Base-by-base conservation (phyloP, 2,329 filamentous ascomycete species). In the Colletotrichum somersetense region DNA sequence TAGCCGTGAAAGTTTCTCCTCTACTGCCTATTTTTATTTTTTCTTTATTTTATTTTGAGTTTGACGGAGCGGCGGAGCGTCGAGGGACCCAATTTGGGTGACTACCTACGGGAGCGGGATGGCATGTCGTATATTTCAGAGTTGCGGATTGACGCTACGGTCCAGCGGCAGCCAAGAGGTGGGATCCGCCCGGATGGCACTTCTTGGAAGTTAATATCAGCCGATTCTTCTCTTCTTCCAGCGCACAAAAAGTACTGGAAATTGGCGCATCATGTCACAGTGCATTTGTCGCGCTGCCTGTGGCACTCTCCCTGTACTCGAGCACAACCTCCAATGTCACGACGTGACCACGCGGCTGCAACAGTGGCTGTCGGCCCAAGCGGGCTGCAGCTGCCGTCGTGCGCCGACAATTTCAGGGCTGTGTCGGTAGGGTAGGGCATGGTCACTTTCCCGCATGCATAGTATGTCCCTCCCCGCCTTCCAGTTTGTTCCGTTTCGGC, bases 51-150 rank as follows among this genome's bases (percentile, higher is more conserved):
- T n/a, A 14, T 56, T 56, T 38, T 14, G 1, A 23, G 33, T 12
- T 53, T 30, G 18, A 18, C 20, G 33, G 33, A 10, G 26, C 14
- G 35, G 35, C 12, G 44, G 12, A 5, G 35, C 30, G 3, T 30
- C 30, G 30, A 26, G 30, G 30, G 30, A 30, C 30, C 30, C 30
- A 30, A 30, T 30, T 30, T 30, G 30, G 30, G 30, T 30, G 30
- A 30, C 30, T 30, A 5, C 4, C 30, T 30, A 30, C 61, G 46
- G 61, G 48, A 63, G 48, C 61, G 61, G 46, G 46, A 63, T 63
- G 61, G 61, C 48, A 38, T 38, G 46, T 26, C 20, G 35, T 57
- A 5, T 23, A n/a, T 11, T 26, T 42, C 55, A 42, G 20, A 58
- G 35, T 58, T 58, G 35, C n/a, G 55, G 55, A 35, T 26, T 26